Base-by-base conservation (phyloP, 768 basidiomycete genomes). In the Boletellus ananiceps region DNA sequence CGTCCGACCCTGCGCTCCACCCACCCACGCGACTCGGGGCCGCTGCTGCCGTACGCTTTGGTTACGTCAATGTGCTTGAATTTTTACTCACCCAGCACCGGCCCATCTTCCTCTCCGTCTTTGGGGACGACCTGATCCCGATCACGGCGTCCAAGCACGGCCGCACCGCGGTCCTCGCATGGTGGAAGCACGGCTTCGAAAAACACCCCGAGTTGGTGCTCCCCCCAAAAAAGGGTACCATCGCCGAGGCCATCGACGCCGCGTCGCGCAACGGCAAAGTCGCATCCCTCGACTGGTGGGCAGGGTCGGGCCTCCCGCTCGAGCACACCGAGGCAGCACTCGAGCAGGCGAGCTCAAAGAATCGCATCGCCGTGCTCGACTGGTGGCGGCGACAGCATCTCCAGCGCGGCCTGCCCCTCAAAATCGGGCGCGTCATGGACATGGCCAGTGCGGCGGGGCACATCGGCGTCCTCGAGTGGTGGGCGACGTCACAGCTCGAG, bases 391-490 rank as follows among this genome's bases (percentile, higher is more conserved):
- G 71, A 40, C 82, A 84, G 51, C 70, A 80, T 56, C 64, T 65
- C 29, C 66, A 65, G 39, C 65, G 65, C 2, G 71, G 73, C 4
- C 69, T 90, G 29, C 77, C 80, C 11, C 79, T 93, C 57, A 90
- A 89, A 65, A 81, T 91, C 19, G 90, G 90, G 3, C 82, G 87
- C 34, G 86, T 83, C 18, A 86, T 93, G 80, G 90, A 93, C 62
- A 82, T 83, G 75, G 90, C 91, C 12, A 85, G 84, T 60, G 84
- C 79, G 15, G 84, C 86, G 7, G 88, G 88, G 1, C 78, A 88
- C 57, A 82, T 88, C 34, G 74, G 79, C 16, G 84, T 81, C 2
- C 78, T 93, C 33, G 86, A 87, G 63, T 93, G 90, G 89, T 93
- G 89, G 89, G 81, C 84, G 2, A 74, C 79, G 3, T 88, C 87